Conservation (phyloP, 306 rosid genomes). For the Senna tora region DNA sequence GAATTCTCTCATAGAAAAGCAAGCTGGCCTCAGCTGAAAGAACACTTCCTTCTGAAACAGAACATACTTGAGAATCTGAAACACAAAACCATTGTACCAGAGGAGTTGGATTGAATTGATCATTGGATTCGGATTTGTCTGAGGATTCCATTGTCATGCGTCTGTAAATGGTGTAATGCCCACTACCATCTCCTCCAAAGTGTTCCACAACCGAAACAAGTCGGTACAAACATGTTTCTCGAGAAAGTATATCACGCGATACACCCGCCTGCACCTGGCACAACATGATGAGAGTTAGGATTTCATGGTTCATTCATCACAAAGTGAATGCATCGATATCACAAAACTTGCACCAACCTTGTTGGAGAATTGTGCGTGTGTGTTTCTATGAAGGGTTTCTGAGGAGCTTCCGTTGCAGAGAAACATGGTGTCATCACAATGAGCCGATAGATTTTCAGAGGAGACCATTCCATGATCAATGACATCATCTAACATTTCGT, state of each 20-base stretch:
- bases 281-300: neutral
- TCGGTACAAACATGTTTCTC: constrained; percentile 57
- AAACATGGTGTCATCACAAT: constrained; percentile 37
- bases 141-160: constrained; percentile 46
- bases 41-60: constrained; percentile 70
- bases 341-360: constrained; percentile 50
- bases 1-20: constrained; percentile 84
- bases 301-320: neutral
- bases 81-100: constrained; percentile 65
- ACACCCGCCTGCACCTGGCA: constrained; percentile 51
- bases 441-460: constrained; percentile 34
- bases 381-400: constrained; percentile 41
- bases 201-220: constrained; percentile 89
- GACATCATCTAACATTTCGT: constrained; percentile 33
- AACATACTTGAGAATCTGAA: constrained; percentile 80
- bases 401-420: constrained; percentile 45
- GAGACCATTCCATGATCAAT: constrained; percentile 34
- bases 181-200: constrained; percentile 79
- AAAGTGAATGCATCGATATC: constrained; percentile 25
- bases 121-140: constrained; percentile 33
- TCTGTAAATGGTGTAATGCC: constrained; percentile 95
- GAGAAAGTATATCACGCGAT: constrained; percentile 41
- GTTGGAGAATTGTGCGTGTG: constrained; percentile 38
- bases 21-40: constrained; percentile 85
- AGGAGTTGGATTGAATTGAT: constrained; percentile 36